Evolutionary conservation across 345 rosid species (phyloP).

Genomic region (Abelmoschus esculentus): DNA sequence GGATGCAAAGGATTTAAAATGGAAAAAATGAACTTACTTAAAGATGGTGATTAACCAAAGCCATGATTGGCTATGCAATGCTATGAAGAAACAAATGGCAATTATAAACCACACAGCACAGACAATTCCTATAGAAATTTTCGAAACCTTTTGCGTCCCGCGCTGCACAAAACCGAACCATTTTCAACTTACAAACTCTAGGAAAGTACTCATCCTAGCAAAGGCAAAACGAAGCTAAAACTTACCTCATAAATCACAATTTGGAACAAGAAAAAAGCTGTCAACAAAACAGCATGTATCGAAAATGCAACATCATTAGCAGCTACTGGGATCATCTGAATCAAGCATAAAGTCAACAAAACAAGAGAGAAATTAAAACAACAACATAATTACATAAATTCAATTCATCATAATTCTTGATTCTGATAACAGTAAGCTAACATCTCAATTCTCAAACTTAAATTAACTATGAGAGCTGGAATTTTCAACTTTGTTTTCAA

Average conservation of each 20-base stretch:
- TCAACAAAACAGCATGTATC: constrained; percentile 77
- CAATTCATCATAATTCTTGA: neutral
- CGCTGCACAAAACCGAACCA: constrained; percentile 40
- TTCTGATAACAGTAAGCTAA: neutral
- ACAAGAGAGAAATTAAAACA: neutral
- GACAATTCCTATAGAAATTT: constrained; percentile 46
- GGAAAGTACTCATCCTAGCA: neutral
- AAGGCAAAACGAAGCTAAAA: neutral
- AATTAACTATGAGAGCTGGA: neutral
- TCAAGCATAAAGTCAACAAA: neutral
- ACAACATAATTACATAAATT: neutral
- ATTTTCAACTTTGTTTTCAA: neutral
- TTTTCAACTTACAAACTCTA: neutral
- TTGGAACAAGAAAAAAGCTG: constrained; percentile 59
- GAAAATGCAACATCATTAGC: constrained; percentile 92
- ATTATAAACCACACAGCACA: constrained; percentile 47
- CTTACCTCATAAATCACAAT: constrained; percentile 70
- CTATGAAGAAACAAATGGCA: constrained; percentile 66
- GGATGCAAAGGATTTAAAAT: neutral
- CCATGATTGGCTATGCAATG: constrained; percentile 69
- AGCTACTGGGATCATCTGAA: constrained; percentile 95
- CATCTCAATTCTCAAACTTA: neutral
- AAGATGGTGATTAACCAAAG: constrained; percentile 74
- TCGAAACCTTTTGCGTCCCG: constrained; percentile 71
- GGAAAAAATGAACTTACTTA: constrained; percentile 45